Evolutionary conservation across 805 yeast genomes (phyloP), one percentile per base, ranked within the genome.

Genomic region (Saccharomycopsis lassenensis): DNA sequence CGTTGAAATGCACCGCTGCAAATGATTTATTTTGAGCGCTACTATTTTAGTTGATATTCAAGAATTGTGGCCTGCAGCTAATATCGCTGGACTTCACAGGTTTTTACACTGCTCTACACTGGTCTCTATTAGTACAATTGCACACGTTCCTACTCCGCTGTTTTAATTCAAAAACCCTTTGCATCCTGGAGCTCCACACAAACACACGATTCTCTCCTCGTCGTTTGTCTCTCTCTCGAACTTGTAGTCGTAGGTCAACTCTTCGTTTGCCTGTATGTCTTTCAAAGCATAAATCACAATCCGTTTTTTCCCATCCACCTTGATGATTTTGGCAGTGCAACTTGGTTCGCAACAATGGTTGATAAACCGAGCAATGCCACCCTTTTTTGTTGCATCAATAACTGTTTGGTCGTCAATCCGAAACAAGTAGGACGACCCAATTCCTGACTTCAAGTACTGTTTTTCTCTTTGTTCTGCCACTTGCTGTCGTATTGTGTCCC

Each of bases 311-410:
- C 96, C 96, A 41, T 86, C 96, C 26, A 86, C 96, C 55, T 85
- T 85, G 50, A 87, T 87, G 51, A 91, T 86, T 52, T 87, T 89
- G 1, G 98, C 97, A 0, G 94, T 86, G 59, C 98, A 91, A 47
- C 94, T 86, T 1, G 99, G 99, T 36, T 80, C 82, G 60, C 99
- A 91, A 55, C 96, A 86, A 56, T 91, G 99, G 50, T 91, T 91
- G 55, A 91, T 91, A 52, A 91, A 91, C 42, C 98, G 66, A 0
- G 98, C 97, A 50, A 87, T 87, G 3, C 97, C 96, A 19, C 99
- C 99, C 45, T 78, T 82, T 53, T 87, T 89, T 0, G 97, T 89
- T 5, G 99, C 98, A 60, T 91, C 99, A 37, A 91, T 82, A 6
- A 91, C 96, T 0, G 94, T 84, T 47, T 82, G 82, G 52, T 86